Conservation (phyloP, 768 basidiomycete species). For the Rhodotorula diobovata region DNA sequence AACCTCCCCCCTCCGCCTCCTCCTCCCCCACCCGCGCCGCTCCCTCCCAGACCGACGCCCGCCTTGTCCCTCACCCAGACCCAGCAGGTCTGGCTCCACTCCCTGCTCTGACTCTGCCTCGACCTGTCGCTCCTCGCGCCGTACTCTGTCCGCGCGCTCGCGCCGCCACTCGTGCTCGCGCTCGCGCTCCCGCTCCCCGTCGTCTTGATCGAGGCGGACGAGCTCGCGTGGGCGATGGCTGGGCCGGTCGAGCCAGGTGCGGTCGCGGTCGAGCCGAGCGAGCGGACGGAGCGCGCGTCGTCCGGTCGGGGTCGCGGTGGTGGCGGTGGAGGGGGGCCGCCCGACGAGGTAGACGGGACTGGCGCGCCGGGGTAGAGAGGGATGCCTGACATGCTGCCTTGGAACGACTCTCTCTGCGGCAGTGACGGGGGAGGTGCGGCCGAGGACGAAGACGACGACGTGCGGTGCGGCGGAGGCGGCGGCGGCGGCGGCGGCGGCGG, state of each 20-base stretch:
- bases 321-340: too few species aligned
- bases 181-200: not conserved
- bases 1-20: slow-evolving; percentile 22
- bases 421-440: not conserved
- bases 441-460: not conserved
- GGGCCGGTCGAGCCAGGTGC: not conserved
- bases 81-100: slow-evolving; percentile 40
- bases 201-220: not conserved
- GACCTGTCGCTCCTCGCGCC: not conserved
- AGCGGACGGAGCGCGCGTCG: slow-evolving; percentile 21
- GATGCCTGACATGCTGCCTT: slow-evolving; percentile 6
- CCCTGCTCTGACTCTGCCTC: slow-evolving; percentile 30
- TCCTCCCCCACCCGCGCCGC: too few species aligned
- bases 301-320: not conserved
- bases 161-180: not conserved
- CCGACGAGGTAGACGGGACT: too few species aligned
- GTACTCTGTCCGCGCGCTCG: slow-evolving; percentile 18
- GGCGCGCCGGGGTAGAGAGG: slow-evolving; percentile 22
- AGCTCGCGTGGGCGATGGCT: not conserved
- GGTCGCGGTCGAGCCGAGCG: slow-evolving; percentile 2
- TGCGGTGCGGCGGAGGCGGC: not conserved
- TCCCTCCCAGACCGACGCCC: not conserved
- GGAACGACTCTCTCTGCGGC: not conserved
- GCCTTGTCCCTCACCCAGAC: slow-evolving; percentile 16
- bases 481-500: not conserved